phyloP scores from a whole-genome alignment of 768 basidiomycete species.

The Hygrophoropsis aurantiaca region DNA sequence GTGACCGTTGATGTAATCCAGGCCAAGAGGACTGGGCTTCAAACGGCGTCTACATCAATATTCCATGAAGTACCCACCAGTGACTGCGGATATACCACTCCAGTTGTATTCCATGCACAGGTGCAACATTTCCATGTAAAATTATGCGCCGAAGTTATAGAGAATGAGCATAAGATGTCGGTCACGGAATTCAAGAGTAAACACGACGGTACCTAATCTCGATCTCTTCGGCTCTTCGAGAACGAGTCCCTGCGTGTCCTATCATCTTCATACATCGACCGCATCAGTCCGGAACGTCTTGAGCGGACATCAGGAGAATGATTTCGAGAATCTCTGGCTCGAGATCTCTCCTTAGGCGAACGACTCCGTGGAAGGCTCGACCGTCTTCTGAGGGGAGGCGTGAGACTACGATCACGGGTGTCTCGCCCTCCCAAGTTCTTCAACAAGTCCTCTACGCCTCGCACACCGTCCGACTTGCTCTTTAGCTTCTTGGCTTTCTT shows the following conservation, averaged over 20 bases:
- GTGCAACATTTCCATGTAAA: too few species aligned
- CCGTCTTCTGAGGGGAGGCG: constrained; percentile 10
- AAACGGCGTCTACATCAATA: too few species aligned
- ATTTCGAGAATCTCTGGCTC: constrained; percentile 13
- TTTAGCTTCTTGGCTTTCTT: constrained; percentile 57
- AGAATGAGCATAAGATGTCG: too few species aligned
- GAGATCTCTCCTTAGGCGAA: constrained; percentile 4
- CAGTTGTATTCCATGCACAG: too few species aligned
- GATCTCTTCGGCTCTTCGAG: constrained; percentile 3
- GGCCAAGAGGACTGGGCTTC: too few species aligned
- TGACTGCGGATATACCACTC: too few species aligned
- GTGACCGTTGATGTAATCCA: too few species aligned
- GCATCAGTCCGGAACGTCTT: constrained; percentile 2
- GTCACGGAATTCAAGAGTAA: too few species aligned
- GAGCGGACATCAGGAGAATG: constrained; percentile 17
- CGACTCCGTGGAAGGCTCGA: constrained; percentile 1
- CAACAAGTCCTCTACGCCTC: constrained; percentile 67
- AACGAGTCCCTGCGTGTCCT: constrained; percentile 1
- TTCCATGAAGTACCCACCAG: too few species aligned
- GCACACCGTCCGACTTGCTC: constrained; percentile 59
- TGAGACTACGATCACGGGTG: constrained; percentile 13
- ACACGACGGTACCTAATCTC: constrained; percentile 2
- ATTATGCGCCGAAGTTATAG: too few species aligned
- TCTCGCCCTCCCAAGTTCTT: constrained; percentile 41
- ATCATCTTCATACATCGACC: constrained; percentile 4